Percentiles rank a stretch among this genome's conserved stretches.
These are phyloP conservation scores for Melampsora larici-populina DNA, from an alignment of 1,284 basidiomycete genomes.

Conservation along the genomic window DNA sequence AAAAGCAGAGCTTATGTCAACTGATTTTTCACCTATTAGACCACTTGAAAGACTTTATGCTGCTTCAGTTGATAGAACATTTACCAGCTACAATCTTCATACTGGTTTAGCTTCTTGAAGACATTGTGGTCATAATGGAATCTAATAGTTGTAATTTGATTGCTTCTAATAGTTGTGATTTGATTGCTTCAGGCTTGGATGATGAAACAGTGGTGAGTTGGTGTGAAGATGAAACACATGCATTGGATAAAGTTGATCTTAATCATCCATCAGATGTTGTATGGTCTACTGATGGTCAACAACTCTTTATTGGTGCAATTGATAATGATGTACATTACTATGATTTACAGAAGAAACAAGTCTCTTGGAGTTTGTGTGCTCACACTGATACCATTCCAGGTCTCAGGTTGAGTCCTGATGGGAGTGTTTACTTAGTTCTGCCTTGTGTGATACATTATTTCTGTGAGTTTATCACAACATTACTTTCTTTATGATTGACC, in stretches of 20 bases:
- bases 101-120: constrained; percentile 50
- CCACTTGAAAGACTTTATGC: constrained; percentile 43
- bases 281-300: constrained; percentile 51
- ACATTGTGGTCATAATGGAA: constrained; percentile 50
- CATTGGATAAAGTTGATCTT: constrained; percentile 49
- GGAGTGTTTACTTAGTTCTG: constrained; percentile 51
- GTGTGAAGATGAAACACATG: constrained; percentile 48
- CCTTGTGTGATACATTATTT: constrained; percentile 50
- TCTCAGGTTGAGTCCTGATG: constrained; percentile 51
- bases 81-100: constrained; percentile 50
- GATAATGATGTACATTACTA: constrained; percentile 52
- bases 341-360: constrained; percentile 37
- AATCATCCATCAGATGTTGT: constrained; percentile 53
- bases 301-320: constrained; percentile 52
- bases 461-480: constrained; percentile 42
- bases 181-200: constrained; percentile 50
- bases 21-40: constrained; percentile 47
- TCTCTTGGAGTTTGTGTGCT: constrained; percentile 25
- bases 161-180: constrained; percentile 45
- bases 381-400: constrained; percentile 43
- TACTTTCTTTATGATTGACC: not conserved
- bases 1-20: constrained; percentile 43
- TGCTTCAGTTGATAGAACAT: constrained; percentile 51
- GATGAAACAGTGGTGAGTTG: constrained; percentile 52
- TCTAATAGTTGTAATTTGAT: constrained; percentile 53